Conservation (phyloP, 768 basidiomycete species). For the Sarcodon aspratus region DNA sequence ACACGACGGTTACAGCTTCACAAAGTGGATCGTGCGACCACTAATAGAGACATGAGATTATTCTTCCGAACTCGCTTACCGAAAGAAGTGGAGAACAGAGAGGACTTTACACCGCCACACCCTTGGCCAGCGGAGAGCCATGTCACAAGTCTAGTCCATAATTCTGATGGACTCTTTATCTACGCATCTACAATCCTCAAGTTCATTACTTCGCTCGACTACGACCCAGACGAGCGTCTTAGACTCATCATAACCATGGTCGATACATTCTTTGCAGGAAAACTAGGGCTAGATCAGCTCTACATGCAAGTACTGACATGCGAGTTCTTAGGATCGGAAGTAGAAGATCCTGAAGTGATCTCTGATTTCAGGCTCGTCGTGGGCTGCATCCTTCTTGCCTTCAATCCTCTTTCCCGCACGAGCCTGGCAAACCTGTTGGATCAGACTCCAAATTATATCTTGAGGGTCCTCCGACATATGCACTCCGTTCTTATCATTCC, state of each 20-base stretch:
- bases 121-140: constrained; percentile 1
- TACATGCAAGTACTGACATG: constrained; percentile 4
- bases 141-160: neutral
- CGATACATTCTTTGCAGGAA: neutral
- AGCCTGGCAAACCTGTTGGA: neutral
- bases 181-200: constrained; percentile 11
- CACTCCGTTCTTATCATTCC: constrained; percentile 10
- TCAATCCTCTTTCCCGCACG: neutral
- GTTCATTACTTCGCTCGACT: constrained; percentile 7
- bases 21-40: neutral
- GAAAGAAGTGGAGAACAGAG: neutral
- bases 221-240: neutral
- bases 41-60: neutral
- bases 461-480: constrained; percentile 3
- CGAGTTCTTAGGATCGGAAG: neutral
- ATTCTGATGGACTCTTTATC: constrained; percentile 10
- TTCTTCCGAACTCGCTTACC: neutral
- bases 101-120: neutral
- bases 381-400: neutral
- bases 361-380: neutral
- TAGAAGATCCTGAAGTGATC: neutral
- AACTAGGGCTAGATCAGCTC: constrained; percentile 6
- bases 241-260: neutral
- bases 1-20: constrained; percentile 1
- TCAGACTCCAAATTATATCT: neutral